Evolutionary conservation across 306 rosid species (phyloP), one percentile per base, ranked within the genome.

Genomic region (Lotus japonicus): DNA sequence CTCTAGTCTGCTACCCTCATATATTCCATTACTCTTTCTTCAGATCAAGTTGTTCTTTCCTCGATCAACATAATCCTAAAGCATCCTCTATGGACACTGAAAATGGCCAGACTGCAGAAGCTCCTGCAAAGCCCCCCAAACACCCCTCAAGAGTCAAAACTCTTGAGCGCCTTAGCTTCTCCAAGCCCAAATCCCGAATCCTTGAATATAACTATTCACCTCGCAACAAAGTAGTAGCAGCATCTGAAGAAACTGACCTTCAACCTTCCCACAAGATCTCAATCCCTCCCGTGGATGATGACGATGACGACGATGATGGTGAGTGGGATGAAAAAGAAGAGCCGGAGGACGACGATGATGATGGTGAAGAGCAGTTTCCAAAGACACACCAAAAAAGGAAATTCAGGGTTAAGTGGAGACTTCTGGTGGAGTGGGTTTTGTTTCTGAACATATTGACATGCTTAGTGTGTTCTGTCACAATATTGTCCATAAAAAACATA

Each of bases 171-270:
- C 79, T 83, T 11, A 83, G 53, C 73, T 83, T 83, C 77, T 83
- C 87, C 31, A 80, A 80, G 50, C 87, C 87, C 35, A 83, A 80
- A 66, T 83, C 87, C 4, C 54, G 87, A 31, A 11, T 83, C 66
- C 70, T 43, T 3, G 87, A 83, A 51, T 45, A 67, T 11, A 44
- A 63, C 61, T 31, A 76, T 16, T 49, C 46, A 5, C 70, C 64
- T 18, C 70, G 52, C 55, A 42, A 48, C 68, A 42, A 60, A 11
- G 48, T 43, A 17, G 12, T 18, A 6, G 11, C 60, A 12, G 36
- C 48, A 45, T 11, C 78, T 0, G 66, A 77, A 42, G 75, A 76
- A 44, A 2, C 0, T 5, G 60, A 57, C 66, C 19, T 45, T 9
- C 80, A 69, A 9, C 17, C 76, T n/a, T 54, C 77, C 18, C 11